Conservation (phyloP, 1,139 yeast species). For the Yamadazyma kanchanaburiensis region DNA sequence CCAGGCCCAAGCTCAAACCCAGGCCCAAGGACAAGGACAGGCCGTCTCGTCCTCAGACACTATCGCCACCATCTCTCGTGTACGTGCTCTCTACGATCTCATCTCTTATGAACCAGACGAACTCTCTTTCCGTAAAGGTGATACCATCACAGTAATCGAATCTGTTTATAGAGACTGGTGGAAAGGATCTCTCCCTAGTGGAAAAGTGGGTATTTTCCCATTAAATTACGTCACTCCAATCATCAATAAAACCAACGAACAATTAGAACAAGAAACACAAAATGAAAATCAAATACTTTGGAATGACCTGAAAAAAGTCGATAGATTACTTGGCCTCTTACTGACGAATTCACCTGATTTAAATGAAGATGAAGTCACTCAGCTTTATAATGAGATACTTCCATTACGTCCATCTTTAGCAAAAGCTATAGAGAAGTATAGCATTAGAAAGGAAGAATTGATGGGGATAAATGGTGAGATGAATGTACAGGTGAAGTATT, state of each 20-base stretch:
- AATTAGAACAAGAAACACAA: conserved; percentile 28
- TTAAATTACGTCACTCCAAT: conserved; percentile 85
- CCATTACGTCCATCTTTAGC: conserved; percentile 75
- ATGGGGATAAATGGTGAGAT: conserved; percentile 68
- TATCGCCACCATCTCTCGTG: conserved; percentile 58
- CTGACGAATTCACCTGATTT: conserved; percentile 33
- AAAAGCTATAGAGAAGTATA: conserved; percentile 69
- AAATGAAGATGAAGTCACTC: conserved; percentile 45
- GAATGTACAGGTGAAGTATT: conserved; percentile 60
- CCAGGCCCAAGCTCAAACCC: conserved; percentile 3
- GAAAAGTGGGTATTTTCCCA: conserved; percentile 88
- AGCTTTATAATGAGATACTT: conserved; percentile 63
- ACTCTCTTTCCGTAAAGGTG: conserved; percentile 69
- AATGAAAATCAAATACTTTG: conserved; percentile 27
- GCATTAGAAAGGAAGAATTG: conserved; percentile 72
- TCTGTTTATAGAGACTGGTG: conserved; percentile 95
- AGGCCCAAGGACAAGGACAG: background rate
- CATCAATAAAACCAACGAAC: conserved; percentile 58
- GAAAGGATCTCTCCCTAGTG: conserved; percentile 76
- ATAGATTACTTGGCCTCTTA: conserved; percentile 58
- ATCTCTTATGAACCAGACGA: conserved; percentile 70
- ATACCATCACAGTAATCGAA: conserved; percentile 79
- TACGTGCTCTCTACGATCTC: conserved; percentile 82
- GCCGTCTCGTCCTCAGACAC: no score
- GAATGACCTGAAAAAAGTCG: conserved; percentile 49